Evolutionary conservation across 106 monocot genomes (phyloP).

Genomic region (Platanthera zijinensis): DNA sequence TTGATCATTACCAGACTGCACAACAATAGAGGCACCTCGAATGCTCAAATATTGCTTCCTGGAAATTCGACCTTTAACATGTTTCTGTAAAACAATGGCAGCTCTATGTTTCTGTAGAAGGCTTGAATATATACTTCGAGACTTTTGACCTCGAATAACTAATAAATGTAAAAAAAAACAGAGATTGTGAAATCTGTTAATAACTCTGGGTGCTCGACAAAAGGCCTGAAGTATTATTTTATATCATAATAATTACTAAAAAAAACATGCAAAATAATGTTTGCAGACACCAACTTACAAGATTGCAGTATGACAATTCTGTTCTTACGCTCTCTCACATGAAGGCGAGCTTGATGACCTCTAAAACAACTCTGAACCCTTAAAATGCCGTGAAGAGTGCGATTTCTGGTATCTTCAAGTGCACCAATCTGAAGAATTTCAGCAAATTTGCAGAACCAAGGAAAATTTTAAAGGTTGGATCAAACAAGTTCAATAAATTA

Average conservation of each 20-base stretch:
- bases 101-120: conserved; percentile 51
- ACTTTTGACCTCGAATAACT: conserved; percentile 76
- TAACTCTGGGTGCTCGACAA: neutral
- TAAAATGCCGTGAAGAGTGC: conserved; percentile 89
- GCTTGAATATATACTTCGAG: conserved; percentile 34
- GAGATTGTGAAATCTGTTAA: neutral
- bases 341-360: conserved; percentile 74
- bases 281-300: conserved; percentile 41
- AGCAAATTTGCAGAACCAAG: neutral
- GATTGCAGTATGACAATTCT: conserved; percentile 74
- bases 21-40: conserved; percentile 51
- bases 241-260: neutral
- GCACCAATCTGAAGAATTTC: conserved; percentile 45
- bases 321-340: conserved; percentile 45
- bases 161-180: neutral
- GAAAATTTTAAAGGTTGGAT: neutral
- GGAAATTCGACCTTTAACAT: conserved; percentile 33
- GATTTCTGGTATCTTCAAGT: conserved; percentile 97
- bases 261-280: neutral
- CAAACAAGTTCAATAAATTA: neutral
- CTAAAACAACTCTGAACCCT: conserved; percentile 94
- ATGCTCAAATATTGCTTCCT: conserved; percentile 50
- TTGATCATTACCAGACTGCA: conserved; percentile 72
- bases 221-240: neutral
- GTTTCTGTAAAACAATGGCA: conserved; percentile 55